These are phyloP conservation scores for Diaporthe citri DNA, from an alignment of 2,329 filamentous ascomycete species.

Conservation along the genomic window DNA sequence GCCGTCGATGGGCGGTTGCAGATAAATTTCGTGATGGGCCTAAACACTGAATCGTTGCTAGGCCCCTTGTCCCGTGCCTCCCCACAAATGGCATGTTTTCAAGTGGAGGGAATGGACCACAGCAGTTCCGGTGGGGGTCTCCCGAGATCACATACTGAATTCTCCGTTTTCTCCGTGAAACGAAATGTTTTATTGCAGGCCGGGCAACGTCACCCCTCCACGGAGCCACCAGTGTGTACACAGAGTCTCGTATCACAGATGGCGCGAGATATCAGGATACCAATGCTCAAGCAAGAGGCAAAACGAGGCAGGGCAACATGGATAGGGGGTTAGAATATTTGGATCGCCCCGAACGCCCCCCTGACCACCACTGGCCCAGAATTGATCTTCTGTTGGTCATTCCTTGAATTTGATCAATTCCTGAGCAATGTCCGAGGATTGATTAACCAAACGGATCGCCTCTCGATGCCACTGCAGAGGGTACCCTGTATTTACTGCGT, in stretches of 20 bases:
- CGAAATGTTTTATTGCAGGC: slow-evolving; percentile 32
- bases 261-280: background rate
- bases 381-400: background rate
- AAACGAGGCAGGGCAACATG: background rate
- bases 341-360: background rate
- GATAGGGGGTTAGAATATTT: background rate
- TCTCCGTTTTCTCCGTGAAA: slow-evolving; percentile 31
- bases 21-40: slow-evolving; percentile 27
- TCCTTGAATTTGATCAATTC: background rate
- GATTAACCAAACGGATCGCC: slow-evolving; percentile 75
- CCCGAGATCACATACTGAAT: slow-evolving; percentile 5
- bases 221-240: background rate
- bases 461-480: slow-evolving; percentile 75
- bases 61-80: slow-evolving; percentile 11
- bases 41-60: background rate
- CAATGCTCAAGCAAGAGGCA: background rate
- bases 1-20: slow-evolving; percentile 33
- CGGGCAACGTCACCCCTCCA: slow-evolving; percentile 8
- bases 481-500: slow-evolving; percentile 76
- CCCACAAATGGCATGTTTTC: slow-evolving; percentile 30
- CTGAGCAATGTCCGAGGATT: slow-evolving; percentile 45
- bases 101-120: background rate
- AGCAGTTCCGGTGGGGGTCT: slow-evolving; percentile 25
- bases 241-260: background rate
- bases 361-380: background rate